These are phyloP conservation scores for Sisymbrium altissimum DNA, from an alignment of 345 rosid genomes.

Conservation along the genomic window DNA sequence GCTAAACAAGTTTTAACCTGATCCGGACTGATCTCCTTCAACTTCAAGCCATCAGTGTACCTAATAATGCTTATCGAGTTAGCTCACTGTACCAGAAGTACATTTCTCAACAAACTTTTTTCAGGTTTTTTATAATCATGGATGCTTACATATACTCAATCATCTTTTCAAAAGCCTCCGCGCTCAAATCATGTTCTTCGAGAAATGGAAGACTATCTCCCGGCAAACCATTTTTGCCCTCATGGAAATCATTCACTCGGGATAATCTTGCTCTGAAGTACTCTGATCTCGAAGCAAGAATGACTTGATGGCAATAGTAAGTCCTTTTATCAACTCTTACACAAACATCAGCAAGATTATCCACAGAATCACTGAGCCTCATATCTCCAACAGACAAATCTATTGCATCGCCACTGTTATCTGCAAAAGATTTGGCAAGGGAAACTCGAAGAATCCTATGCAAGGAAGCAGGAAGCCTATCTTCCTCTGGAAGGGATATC, in stretches of 20 bases:
- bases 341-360: conserved; percentile 86
- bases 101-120: neutral
- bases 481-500: conserved; percentile 74
- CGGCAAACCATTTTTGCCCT: conserved; percentile 45
- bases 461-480: conserved; percentile 85
- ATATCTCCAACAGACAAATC: conserved; percentile 34
- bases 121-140: neutral
- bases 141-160: conserved; percentile 83
- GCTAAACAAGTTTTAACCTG: conserved; percentile 49
- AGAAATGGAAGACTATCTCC: conserved; percentile 56
- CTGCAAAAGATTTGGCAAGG: conserved; percentile 40
- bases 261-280: conserved; percentile 86
- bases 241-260: conserved; percentile 68
- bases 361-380: conserved; percentile 40
- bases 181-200: conserved; percentile 85
- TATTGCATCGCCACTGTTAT: conserved; percentile 31
- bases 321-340: conserved; percentile 62
- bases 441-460: conserved; percentile 53
- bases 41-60: conserved; percentile 90
- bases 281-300: conserved; percentile 94
- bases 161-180: conserved; percentile 83
- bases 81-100: conserved; percentile 1
- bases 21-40: conserved; percentile 71
- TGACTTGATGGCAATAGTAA: conserved; percentile 87
- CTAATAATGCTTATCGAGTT: conserved; percentile 43